Base-by-base conservation (phyloP, 805 yeast genomes). In the Candida koratica region DNA sequence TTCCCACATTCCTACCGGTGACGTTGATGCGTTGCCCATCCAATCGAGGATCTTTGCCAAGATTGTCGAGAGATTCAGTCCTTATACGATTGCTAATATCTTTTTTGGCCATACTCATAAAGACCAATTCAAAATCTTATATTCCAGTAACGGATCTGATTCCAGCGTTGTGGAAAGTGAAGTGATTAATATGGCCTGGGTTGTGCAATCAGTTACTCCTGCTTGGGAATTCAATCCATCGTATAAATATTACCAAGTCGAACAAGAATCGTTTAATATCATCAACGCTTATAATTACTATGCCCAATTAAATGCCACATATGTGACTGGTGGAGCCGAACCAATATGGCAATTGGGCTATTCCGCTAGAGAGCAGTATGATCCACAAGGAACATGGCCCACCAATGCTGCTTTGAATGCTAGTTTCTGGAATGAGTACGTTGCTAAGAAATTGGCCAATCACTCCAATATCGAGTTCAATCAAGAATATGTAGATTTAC, bases 81-180 rank as follows among this genome's bases (percentile, higher is more conserved):
- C 84, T 13, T 69, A 70, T 49, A 77, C 83, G 8, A 77, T 81
- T 53, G 82, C 86, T 6, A 81, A 73, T 30, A 63, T 79, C 19
- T 81, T 81, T 64, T 79, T 71, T 52, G 89, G 88, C 17, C 85
- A 80, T 50, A 78, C 84, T 4, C 88, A 81, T 49, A 61, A 64
- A 45, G 89, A 81, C 56, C 82, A 80, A 55, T 81, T 81, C 62
- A 68, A 73, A 37, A 60, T 81, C 5, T 58, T 77, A 30, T 80
- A 79, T 49, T 70, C 71, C 3, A 59, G 69, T 16, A 69, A 69
- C 46, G 73, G 70, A 17, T 34, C 52, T 5, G 58, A 56, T 41
- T 53, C 58, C 4, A 63, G 65, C 36, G 57, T 65, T 16, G 64
- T 64, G 23, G 71, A 64, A 4, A 60, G 61, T 23, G 48, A 44